Evolutionary conservation across 23 red algal species (phyloP).

Genomic region (Gracilariopsis chorda): DNA sequence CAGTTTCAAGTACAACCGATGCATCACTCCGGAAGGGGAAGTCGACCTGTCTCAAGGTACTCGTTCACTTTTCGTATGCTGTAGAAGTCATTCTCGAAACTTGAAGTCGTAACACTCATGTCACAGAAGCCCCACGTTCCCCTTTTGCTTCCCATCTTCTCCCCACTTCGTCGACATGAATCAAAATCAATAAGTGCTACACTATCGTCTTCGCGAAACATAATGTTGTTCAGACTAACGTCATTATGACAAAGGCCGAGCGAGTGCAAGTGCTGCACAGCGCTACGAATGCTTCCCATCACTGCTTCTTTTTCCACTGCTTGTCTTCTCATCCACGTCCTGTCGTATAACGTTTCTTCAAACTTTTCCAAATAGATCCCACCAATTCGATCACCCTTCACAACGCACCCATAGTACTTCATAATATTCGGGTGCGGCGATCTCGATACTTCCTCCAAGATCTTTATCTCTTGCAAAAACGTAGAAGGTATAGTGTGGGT

Average conservation of each 20-base stretch:
- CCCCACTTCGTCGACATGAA: slow-evolving; percentile 24
- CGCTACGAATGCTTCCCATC: slow-evolving; percentile 1
- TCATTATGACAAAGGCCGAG: slow-evolving; percentile 17
- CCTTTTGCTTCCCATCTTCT: slow-evolving; percentile 2
- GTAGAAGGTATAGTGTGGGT: not conserved
- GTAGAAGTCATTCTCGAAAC: slow-evolving; percentile 15
- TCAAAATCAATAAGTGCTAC: slow-evolving; percentile 13
- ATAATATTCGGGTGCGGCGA: slow-evolving; percentile 19
- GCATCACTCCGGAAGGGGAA: not conserved
- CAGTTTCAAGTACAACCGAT: not conserved
- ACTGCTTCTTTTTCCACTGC: not conserved
- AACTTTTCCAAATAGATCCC: slow-evolving; percentile 16
- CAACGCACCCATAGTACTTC: slow-evolving; percentile 15
- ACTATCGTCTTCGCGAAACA: slow-evolving; percentile 19
- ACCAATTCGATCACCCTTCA: slow-evolving; percentile 11
- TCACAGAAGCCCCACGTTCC: slow-evolving; percentile 17
- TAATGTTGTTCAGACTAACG: slow-evolving; percentile 20
- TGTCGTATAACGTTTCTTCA: slow-evolving; percentile 17
- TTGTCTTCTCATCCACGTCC: slow-evolving; percentile 26
- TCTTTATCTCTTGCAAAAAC: not conserved
- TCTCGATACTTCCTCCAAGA: slow-evolving; percentile 4
- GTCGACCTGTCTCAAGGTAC: slow-evolving; percentile 12
- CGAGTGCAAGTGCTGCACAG: not conserved
- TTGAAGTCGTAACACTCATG: not conserved
- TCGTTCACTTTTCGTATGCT: slow-evolving; percentile 19